A percentile compares a stretch with the other conserved stretches of the same genome.
Conservation (phyloP, 78 protist species). For the Dictyostelium firmibasis region DNA sequence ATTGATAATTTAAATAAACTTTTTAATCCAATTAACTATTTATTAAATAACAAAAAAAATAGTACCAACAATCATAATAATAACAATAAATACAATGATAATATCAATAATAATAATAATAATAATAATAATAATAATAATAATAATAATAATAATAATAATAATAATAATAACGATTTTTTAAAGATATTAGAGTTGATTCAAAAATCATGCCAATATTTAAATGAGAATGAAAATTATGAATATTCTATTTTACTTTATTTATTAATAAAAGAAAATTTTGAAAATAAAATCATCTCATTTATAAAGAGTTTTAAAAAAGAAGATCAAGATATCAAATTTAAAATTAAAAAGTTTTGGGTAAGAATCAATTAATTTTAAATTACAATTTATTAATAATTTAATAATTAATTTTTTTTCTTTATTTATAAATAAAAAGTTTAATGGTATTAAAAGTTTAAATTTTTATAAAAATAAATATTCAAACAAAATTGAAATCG, state of each 20-base stretch:
- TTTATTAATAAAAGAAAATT: neutral
- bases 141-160: neutral
- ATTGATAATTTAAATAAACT: neutral
- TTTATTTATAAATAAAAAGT: neutral
- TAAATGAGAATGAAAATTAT: neutral
- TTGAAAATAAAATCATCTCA: neutral
- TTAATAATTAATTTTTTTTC: neutral
- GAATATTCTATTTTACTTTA: constrained; percentile 5
- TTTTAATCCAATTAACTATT: neutral
- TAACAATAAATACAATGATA: neutral
- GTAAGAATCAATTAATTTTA: neutral
- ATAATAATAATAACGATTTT: neutral
- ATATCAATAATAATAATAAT: neutral
- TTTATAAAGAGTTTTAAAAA: neutral
- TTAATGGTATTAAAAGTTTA: neutral
- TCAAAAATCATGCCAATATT: neutral
- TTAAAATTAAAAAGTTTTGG: neutral
- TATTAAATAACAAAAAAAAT: neutral
- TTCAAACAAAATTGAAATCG: neutral
- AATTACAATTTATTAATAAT: neutral
- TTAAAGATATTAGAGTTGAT: neutral
- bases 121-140: neutral
- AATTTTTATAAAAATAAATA: neutral
- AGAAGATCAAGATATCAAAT: neutral
- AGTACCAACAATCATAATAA: neutral